Conservation (phyloP, 148 eudicot genomes). For the Amaranthus hypochondriacus region DNA sequence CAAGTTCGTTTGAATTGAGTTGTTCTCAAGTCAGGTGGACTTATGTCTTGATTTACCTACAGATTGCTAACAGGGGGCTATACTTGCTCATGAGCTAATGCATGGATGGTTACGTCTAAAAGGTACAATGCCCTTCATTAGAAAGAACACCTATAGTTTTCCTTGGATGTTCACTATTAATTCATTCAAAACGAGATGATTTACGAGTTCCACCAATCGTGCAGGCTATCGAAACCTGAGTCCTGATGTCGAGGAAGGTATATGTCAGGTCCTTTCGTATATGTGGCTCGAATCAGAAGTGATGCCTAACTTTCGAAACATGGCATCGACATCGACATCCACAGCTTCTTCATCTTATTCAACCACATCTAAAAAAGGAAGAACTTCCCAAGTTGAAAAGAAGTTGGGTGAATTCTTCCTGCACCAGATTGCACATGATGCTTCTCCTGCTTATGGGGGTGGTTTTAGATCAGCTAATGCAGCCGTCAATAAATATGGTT, state of each 20-base stretch:
- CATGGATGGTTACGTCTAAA: conserved; percentile 98
- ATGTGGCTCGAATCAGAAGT: conserved; percentile 99
- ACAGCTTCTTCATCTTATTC: conserved; percentile 43
- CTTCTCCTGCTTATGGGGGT: conserved; percentile 88
- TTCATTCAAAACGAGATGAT: neutral
- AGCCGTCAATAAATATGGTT: conserved; percentile 81
- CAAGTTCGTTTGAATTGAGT: too few relatives aligned
- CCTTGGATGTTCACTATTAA: neutral
- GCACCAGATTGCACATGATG: conserved; percentile 86
- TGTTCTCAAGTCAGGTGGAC: too few relatives aligned
- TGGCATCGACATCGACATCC: conserved; percentile 56
- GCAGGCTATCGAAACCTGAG: conserved; percentile 78
- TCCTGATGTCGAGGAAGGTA: conserved; percentile 90
- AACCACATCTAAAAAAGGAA: conserved; percentile 69
- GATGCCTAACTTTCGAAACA: conserved; percentile 45
- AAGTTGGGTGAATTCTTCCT: conserved; percentile 81
- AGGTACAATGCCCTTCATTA: conserved; percentile 33
- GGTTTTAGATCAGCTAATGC: conserved; percentile 86
- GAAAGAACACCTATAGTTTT: neutral
- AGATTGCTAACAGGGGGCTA: conserved; percentile 97
- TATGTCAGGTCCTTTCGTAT: conserved; percentile 89
- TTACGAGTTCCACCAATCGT: neutral
- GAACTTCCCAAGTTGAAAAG: conserved; percentile 64
- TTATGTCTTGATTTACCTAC: conserved; percentile 18
- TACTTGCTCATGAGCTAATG: conserved; percentile 96